These are phyloP conservation scores for Phaffomyces thermotolerans DNA, from an alignment of 805 yeast genomes.

Conservation along the genomic window DNA sequence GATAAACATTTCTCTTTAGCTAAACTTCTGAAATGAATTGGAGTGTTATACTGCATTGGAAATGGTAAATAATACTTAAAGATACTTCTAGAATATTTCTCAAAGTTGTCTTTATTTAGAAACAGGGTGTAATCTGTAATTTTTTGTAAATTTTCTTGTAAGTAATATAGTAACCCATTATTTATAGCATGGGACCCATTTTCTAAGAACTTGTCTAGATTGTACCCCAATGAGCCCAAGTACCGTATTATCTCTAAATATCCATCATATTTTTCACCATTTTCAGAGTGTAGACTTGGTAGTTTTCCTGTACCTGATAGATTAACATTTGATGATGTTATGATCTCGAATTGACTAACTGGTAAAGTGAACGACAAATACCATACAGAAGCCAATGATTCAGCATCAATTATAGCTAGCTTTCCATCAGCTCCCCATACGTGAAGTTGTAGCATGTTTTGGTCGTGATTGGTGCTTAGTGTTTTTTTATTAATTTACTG, in stretches of 20 bases:
- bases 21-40: slow-evolving; percentile 34
- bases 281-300: slow-evolving; percentile 36
- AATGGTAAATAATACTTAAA: slow-evolving; percentile 52
- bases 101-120: slow-evolving; percentile 52
- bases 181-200: slow-evolving; percentile 32
- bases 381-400: slow-evolving; percentile 42
- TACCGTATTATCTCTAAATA: slow-evolving; percentile 32
- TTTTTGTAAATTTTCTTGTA: slow-evolving; percentile 34
- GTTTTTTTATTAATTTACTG: not conserved
- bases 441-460: slow-evolving; percentile 28
- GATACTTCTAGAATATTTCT: slow-evolving; percentile 46
- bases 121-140: slow-evolving; percentile 52
- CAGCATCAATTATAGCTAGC: slow-evolving; percentile 44
- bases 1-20: slow-evolving; percentile 27
- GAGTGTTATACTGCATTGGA: slow-evolving; percentile 71
- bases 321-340: slow-evolving; percentile 54
- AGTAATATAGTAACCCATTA: slow-evolving; percentile 36
- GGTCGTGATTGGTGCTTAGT: not conserved
- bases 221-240: slow-evolving; percentile 15
- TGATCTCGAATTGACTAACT: slow-evolving; percentile 26
- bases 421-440: slow-evolving; percentile 43
- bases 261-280: slow-evolving; percentile 30
- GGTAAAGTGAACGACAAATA: slow-evolving; percentile 26
- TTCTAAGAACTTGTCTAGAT: slow-evolving; percentile 10
- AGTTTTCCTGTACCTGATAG: slow-evolving; percentile 40